Evolutionary conservation across 1,139 yeast genomes (phyloP).

Genomic region (Taphrina pruni): DNA sequence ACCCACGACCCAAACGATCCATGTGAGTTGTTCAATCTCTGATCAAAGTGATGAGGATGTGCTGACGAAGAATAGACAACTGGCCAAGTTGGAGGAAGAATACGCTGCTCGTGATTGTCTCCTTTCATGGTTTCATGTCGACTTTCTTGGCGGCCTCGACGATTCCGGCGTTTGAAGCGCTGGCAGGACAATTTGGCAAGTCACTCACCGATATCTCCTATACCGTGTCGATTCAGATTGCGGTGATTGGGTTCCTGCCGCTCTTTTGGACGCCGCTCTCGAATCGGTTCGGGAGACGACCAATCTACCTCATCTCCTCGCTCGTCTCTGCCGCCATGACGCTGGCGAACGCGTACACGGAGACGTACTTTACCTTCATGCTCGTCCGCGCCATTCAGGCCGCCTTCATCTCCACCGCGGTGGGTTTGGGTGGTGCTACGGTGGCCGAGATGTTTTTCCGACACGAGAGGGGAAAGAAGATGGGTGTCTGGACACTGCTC

Average conservation of each 20-base stretch:
- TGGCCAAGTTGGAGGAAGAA: slow-evolving; percentile 45
- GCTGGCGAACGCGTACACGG: slow-evolving; percentile 47
- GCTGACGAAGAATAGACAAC: slow-evolving; percentile 33
- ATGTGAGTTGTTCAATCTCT: background rate
- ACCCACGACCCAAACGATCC: slow-evolving; percentile 45
- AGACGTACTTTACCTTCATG: slow-evolving; percentile 45
- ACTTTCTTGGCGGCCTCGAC: slow-evolving; percentile 47
- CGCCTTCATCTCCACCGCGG: slow-evolving; percentile 45
- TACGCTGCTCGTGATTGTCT: slow-evolving; percentile 42
- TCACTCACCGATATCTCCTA: slow-evolving; percentile 44
- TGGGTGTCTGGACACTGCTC: slow-evolving; percentile 46
- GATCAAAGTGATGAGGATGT: background rate
- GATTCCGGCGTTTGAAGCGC: slow-evolving; percentile 45
- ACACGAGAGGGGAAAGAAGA: slow-evolving; percentile 46
- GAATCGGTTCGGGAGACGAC: slow-evolving; percentile 46
- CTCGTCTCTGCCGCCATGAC: slow-evolving; percentile 41
- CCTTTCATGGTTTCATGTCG: slow-evolving; percentile 45
- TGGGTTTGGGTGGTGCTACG: slow-evolving; percentile 45
- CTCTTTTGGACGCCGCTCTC: slow-evolving; percentile 45
- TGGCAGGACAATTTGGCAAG: slow-evolving; percentile 45
- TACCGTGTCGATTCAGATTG: slow-evolving; percentile 45
- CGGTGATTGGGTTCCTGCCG: slow-evolving; percentile 45
- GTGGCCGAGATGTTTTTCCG: slow-evolving; percentile 46
- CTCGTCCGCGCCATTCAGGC: slow-evolving; percentile 40
- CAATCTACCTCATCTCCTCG: slow-evolving; percentile 43